Conservation (phyloP, 306 rosid genomes). For the Dryas octopetala region DNA sequence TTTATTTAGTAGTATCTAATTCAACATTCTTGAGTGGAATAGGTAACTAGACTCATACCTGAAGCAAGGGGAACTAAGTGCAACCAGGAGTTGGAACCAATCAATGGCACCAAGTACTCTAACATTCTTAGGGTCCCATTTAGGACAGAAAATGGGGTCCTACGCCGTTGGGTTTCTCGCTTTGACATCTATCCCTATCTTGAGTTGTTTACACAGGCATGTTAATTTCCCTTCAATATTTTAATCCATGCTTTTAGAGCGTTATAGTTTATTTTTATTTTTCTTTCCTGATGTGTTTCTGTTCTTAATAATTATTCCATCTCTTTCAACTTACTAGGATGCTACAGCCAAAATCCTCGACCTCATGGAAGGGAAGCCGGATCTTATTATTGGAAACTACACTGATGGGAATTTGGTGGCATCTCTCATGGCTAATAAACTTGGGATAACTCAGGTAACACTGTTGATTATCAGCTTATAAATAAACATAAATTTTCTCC, state of each 20-base stretch:
- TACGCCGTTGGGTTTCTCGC: constrained; percentile 84
- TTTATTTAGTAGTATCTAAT: neutral
- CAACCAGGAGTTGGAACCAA: constrained; percentile 70
- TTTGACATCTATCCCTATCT: constrained; percentile 88
- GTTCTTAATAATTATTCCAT: neutral
- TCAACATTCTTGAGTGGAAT: constrained; percentile 12
- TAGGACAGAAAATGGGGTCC: constrained; percentile 55
- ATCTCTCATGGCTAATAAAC: constrained; percentile 79
- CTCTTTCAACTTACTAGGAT: constrained; percentile 43
- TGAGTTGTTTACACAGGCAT: constrained; percentile 75
- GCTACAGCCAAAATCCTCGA: constrained; percentile 62
- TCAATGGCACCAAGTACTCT: constrained; percentile 72
- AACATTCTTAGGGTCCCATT: constrained; percentile 85
- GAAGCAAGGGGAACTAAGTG: constrained; percentile 88
- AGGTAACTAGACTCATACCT: constrained; percentile 88
- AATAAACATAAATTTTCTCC: constrained; percentile 11
- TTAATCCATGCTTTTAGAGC: neutral
- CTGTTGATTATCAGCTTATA: constrained; percentile 16
- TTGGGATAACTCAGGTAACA: constrained; percentile 76
- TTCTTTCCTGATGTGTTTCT: constrained; percentile 6
- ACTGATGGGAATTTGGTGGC: constrained; percentile 94
- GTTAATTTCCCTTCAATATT: constrained; percentile 11
- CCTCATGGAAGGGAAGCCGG: constrained; percentile 75
- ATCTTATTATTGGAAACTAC: constrained; percentile 84
- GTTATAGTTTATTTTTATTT: neutral